Evolutionary conservation across 192 early-diverging fungal genomes (phyloP).

Genomic region (Spizellomyces sp.): DNA sequence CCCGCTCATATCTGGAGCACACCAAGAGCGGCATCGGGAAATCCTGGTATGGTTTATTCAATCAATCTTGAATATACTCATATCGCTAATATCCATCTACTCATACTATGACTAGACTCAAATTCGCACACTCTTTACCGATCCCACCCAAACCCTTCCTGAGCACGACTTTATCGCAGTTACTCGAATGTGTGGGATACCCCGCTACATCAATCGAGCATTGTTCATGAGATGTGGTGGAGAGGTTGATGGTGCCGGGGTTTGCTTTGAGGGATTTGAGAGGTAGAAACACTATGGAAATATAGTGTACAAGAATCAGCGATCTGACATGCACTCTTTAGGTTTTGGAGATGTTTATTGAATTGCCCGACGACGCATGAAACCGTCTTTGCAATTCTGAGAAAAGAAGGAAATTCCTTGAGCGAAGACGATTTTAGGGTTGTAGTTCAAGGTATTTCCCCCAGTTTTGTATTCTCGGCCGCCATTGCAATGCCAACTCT

Average conservation of each 20-base stretch:
- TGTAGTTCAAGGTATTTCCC: slow-evolving; percentile 55
- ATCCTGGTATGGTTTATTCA: neutral
- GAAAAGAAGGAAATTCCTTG: slow-evolving; percentile 29
- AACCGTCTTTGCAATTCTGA: slow-evolving; percentile 5
- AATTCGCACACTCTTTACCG: no score
- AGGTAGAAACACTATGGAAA: neutral
- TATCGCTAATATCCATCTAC: no score
- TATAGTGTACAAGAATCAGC: neutral
- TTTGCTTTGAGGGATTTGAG: no score
- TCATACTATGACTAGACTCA: no score
- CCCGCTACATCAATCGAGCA: slow-evolving; percentile 28
- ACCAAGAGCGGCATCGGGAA: neutral
- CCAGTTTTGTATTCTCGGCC: neutral
- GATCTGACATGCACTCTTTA: neutral
- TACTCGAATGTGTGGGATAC: slow-evolving; percentile 5
- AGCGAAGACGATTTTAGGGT: slow-evolving; percentile 69
- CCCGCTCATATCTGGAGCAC: neutral
- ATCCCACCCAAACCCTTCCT: neutral
- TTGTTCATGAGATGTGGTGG: slow-evolving; percentile 27
- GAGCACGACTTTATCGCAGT: slow-evolving; percentile 15
- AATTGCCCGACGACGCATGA: slow-evolving; percentile 15
- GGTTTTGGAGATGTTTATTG: slow-evolving; percentile 6
- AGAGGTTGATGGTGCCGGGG: neutral
- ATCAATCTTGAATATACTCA: neutral
- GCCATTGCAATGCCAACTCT: neutral